Base-by-base conservation (phyloP, 106 monocot genomes). In the Agapanthus africanus region DNA sequence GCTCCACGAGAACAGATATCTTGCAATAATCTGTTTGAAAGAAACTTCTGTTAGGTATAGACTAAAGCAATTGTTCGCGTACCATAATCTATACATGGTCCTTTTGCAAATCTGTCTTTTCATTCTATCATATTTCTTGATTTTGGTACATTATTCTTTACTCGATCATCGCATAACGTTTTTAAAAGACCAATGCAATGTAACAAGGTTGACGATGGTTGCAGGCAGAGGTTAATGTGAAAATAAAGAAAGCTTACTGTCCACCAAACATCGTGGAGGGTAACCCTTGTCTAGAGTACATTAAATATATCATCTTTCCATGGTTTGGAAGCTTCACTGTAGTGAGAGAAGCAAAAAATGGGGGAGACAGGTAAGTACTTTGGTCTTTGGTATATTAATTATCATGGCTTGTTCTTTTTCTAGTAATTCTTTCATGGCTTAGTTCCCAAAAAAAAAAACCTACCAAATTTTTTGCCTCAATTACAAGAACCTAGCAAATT, bases 201-300 rank as follows among this genome's bases (percentile, higher is more conserved):
- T 21, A 31, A 66, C 19, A 33, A 65, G 44, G 28, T 23, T 77
- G 19, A 4, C 40, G 26, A 37, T 64, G n/a, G n/a, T 56, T 84
- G 41, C 69, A 93, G 99, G 90, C 57, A 64, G 90, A 93, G 76
- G 93, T 99, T 30, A 99, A 90, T 69, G 15, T 79, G 75, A 99
- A 99, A 82, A 99, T 99, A 85, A 99, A 93, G 81, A 90, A 99
- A 76, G 87, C 99, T 23, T 93, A 83, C 65, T 99, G 99, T 73
- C 93, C 93, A 41, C 99, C 99, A 16, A 70, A 63, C 64, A 64
- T 85, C 71, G 85, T 90, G 36, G 85, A 82, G 66, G 93, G 85
- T 27, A 99, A 93, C 56, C 99, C 99, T 21, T 99, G 99, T 50
- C 77, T 99, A 73, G 99, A 99, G 70, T 99, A 90, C 68, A 79